These are phyloP conservation scores for Rhizopus stolonifer DNA, from an alignment of 371 early-diverging fungal genomes.

Conservation along the genomic window DNA sequence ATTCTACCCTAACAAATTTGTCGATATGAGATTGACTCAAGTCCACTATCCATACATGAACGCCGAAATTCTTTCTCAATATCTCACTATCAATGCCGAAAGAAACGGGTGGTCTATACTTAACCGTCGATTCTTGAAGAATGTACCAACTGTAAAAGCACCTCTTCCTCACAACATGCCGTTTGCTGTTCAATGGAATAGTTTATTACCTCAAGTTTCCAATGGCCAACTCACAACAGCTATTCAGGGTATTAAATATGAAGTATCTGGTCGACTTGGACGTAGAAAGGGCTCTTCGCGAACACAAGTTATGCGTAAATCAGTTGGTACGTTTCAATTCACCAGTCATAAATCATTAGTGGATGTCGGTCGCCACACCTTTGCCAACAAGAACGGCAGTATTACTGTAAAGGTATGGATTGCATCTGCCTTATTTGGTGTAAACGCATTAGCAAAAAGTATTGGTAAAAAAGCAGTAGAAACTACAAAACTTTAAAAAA, in stretches of 20 bases:
- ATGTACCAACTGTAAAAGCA: slow-evolving; percentile 49
- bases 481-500: slow-evolving; percentile 24
- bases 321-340: slow-evolving; percentile 53
- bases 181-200: slow-evolving; percentile 48
- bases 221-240: slow-evolving; percentile 47
- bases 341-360: slow-evolving; percentile 49
- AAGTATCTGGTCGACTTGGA: slow-evolving; percentile 52
- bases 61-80: slow-evolving; percentile 54
- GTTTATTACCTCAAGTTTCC: slow-evolving; percentile 42
- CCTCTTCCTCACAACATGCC: slow-evolving; percentile 52
- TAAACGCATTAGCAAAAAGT: slow-evolving; percentile 40
- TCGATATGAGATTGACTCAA: slow-evolving; percentile 41
- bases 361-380: slow-evolving; percentile 52
- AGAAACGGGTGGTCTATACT: slow-evolving; percentile 41
- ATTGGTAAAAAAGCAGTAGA: slow-evolving; percentile 33
- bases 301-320: slow-evolving; percentile 44
- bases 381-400: slow-evolving; percentile 53
- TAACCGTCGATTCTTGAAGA: slow-evolving; percentile 44
- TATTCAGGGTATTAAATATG: slow-evolving; percentile 54
- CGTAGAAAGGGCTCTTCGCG: slow-evolving; percentile 49
- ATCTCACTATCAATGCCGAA: slow-evolving; percentile 45
- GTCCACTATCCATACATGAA: slow-evolving; percentile 56
- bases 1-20: slow-evolving; percentile 48
- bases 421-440: slow-evolving; percentile 51
- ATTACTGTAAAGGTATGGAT: slow-evolving; percentile 60